Evolutionary conservation across 2,329 filamentous ascomycete genomes (phyloP).

Genomic region (Xylariaceae sp.): DNA sequence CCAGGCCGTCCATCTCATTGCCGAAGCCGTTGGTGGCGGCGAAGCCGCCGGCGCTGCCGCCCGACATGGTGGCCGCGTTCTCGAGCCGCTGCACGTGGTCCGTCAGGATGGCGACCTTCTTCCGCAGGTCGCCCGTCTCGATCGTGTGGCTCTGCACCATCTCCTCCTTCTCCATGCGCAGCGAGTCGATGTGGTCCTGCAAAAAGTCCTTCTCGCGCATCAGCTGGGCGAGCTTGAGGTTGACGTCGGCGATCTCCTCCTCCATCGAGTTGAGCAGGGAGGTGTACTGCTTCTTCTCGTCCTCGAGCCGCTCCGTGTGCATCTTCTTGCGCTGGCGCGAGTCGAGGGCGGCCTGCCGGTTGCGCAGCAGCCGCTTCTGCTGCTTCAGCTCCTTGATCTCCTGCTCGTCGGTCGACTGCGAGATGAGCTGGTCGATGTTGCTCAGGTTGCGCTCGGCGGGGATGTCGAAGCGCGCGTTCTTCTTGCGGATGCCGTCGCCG

Average conservation of each 20-base stretch:
- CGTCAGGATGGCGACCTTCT: conserved; percentile 79
- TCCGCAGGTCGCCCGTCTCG: conserved; percentile 84
- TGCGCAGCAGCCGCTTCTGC: conserved; percentile 89
- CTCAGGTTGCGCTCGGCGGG: conserved; percentile 84
- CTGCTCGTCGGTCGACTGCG: conserved; percentile 78
- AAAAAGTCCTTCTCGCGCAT: conserved; percentile 66
- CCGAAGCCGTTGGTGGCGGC: conserved; percentile 60
- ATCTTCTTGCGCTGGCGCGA: conserved; percentile 97
- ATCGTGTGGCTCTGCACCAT: conserved; percentile 81
- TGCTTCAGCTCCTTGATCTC: conserved; percentile 98
- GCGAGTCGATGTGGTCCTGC: conserved; percentile 64
- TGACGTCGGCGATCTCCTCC: conserved; percentile 63
- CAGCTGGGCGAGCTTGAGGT: conserved; percentile 62
- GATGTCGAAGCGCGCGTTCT: conserved; percentile 97
- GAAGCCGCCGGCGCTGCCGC: conserved; percentile 59
- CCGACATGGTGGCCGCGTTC: conserved; percentile 47
- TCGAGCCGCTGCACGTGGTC: conserved; percentile 66
- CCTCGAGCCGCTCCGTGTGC: conserved; percentile 92
- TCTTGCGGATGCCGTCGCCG: conserved; percentile 91
- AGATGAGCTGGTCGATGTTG: conserved; percentile 92
- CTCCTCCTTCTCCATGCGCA: conserved; percentile 85
- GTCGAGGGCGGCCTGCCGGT: conserved; percentile 93
- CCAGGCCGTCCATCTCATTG: conserved; percentile 73
- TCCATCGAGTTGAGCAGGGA: conserved; percentile 70
- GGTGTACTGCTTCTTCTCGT: conserved; percentile 90